Evolutionary conservation across 495 filamentous ascomycete species (phyloP), one percentile per base, ranked within the genome.

Genomic region (Parathielavia appendiculata): DNA sequence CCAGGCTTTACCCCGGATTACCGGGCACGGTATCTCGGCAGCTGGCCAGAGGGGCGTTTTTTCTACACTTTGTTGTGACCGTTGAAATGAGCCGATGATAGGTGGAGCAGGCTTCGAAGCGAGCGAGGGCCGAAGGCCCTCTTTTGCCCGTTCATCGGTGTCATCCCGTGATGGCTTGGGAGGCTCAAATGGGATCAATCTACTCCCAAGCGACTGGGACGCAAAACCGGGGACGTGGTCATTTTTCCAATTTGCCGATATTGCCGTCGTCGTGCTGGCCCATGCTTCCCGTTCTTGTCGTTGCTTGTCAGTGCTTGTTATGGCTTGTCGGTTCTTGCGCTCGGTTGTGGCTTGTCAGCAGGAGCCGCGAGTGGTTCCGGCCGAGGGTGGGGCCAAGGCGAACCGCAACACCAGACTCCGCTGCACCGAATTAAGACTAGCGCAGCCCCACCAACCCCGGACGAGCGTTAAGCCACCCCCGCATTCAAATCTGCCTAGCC

Each of bases 221-320:
- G 54, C 32, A 47, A 48, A 65, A 62, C 62, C 59, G 59, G 62
- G 62, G 58, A 60, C 16, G 30, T 32, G 52, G 55, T 43, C 32
- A 35, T 54, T 60, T 54, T 16, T 11, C 45, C 57, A 67, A 67
- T 65, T 53, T 67, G 51, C 50, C 41, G 51, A 60, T 17, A 62
- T 62, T 66, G 57, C 47, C 19, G 39, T 54, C 54, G 39, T 47
- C 43, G 48, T 53, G 51, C 36, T 40, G 10, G 30, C 6, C 26
- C 26, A 30, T 6, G 26, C 26, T 30, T 30, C 22, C n/a, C 9
- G 14, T 39, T 35, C 20, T 38, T 23, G 50, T 23, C n/a, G 20
- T 20, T 47, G 54, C 52, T 47, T 26, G 51, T 38, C 16, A 4
- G 0, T 26, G 20, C 13, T 32, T 49, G 5, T 30, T 8, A 16